Evolutionary conservation across 441 rosid species (phyloP).

Genomic region (Theobroma grandiflorum): DNA sequence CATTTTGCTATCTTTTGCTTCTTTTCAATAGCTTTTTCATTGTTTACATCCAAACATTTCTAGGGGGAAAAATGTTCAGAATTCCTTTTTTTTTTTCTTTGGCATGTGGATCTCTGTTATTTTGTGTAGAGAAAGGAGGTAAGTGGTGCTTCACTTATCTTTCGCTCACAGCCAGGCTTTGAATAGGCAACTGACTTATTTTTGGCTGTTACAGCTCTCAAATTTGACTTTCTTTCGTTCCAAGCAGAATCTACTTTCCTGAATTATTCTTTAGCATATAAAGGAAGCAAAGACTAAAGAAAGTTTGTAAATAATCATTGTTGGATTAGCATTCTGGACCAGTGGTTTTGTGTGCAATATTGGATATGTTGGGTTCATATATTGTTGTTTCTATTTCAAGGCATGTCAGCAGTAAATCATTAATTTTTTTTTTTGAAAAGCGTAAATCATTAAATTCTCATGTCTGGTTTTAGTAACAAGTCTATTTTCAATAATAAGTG

Average conservation of each 20-base stretch:
- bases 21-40: neutral
- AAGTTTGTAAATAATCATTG: neutral
- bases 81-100: neutral
- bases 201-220: neutral
- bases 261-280: neutral
- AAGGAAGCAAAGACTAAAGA: slow-evolving; percentile 7
- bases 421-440: neutral
- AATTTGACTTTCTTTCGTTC: neutral
- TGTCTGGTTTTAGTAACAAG: neutral
- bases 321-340: neutral
- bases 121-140: neutral
- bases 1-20: neutral
- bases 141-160: neutral
- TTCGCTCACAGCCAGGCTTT: neutral
- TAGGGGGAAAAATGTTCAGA: slow-evolving; percentile 4
- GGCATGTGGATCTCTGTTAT: neutral
- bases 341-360: neutral
- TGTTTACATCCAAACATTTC: neutral
- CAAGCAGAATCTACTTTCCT: neutral
- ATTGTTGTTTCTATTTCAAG: neutral
- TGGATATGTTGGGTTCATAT: neutral
- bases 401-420: neutral
- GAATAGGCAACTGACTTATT: neutral
- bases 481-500: neutral
- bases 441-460: neutral